Evolutionary conservation across 2,329 filamentous ascomycete species (phyloP).

Genomic region (Botrytis deweyae): DNA sequence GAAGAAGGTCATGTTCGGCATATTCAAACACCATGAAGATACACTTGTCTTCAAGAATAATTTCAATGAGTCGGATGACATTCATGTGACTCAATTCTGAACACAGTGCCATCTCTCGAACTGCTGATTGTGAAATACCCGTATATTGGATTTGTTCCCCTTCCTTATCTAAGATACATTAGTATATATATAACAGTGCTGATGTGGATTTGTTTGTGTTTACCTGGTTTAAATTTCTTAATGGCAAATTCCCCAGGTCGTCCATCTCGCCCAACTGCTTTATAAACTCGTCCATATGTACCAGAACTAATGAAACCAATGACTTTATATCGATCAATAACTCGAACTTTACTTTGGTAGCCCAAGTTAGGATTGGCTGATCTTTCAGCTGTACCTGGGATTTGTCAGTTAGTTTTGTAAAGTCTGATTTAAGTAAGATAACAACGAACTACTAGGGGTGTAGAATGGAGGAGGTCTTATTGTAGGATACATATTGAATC

Average conservation of each 20-base stretch:
- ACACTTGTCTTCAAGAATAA: constrained; percentile 96
- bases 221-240: constrained; percentile 70
- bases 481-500: constrained; percentile 35
- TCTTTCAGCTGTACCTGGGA: constrained; percentile 54
- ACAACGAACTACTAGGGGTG: constrained; percentile 37
- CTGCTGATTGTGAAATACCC: constrained; percentile 93
- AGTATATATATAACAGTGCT: not conserved
- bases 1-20: constrained; percentile 92
- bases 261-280: constrained; percentile 75
- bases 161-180: constrained; percentile 69
- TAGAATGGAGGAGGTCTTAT: constrained; percentile 32
- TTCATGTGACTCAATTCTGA: constrained; percentile 87
- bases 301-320: constrained; percentile 98
- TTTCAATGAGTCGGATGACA: constrained; percentile 87
- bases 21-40: constrained; percentile 99
- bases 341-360: constrained; percentile 77
- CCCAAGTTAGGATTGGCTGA: constrained; percentile 45
- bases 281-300: constrained; percentile 97
- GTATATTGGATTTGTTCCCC: constrained; percentile 94
- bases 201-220: not conserved
- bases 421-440: constrained; percentile 40
- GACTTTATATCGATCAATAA: constrained; percentile 92
- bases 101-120: constrained; percentile 96
- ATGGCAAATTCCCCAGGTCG: constrained; percentile 87
- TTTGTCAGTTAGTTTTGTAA: constrained; percentile 17